These are phyloP conservation scores for Leucaena leucocephala DNA, from an alignment of 306 rosid genomes.

Conservation along the genomic window DNA sequence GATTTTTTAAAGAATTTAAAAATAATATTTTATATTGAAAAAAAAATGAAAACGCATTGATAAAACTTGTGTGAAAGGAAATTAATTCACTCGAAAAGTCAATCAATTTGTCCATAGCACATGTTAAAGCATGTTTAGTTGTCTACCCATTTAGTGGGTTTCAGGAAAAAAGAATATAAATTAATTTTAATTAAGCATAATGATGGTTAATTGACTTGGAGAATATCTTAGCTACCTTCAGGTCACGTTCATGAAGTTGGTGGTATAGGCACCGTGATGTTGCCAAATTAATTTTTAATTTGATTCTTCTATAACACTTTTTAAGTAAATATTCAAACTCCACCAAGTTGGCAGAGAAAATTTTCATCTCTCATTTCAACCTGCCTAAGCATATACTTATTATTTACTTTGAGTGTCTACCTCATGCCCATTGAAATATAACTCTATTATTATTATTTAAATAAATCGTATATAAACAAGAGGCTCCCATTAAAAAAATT, in stretches of 20 bases:
- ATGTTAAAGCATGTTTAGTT: neutral
- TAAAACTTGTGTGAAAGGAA: neutral
- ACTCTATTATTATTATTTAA: neutral
- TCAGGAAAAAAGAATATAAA: neutral
- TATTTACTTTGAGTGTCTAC: neutral
- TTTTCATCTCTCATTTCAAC: neutral
- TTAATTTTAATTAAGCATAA: too few relatives aligned
- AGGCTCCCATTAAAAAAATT: too few relatives aligned
- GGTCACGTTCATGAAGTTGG: neutral
- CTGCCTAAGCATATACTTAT: neutral
- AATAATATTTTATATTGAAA: too few relatives aligned
- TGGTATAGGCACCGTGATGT: neutral
- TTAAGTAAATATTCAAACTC: neutral
- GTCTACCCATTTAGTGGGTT: neutral
- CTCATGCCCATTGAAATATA: neutral
- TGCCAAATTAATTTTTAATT: neutral
- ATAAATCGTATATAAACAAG: too few relatives aligned
- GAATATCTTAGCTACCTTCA: neutral
- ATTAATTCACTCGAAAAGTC: neutral
- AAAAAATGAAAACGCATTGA: neutral
- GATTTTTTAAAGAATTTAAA: neutral
- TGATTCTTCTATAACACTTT: neutral
- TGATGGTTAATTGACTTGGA: neutral
- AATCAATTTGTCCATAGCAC: neutral
- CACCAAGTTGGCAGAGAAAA: neutral